Conservation (phyloP, 1,139 yeast genomes). For the Candida neerlandica region DNA sequence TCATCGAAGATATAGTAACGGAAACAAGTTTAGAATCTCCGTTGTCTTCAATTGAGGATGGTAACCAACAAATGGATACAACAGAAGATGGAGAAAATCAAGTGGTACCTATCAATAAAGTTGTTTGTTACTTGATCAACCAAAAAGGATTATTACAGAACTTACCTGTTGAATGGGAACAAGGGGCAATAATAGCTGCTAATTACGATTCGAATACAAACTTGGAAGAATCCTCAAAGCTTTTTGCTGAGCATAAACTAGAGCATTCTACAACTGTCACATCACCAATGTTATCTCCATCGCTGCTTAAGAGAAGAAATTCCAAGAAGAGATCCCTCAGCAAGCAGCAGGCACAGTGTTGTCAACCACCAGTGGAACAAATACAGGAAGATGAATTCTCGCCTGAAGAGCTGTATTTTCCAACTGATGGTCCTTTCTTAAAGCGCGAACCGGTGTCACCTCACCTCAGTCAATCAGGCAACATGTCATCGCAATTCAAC, state of each 20-base stretch:
- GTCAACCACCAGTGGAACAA: not conserved
- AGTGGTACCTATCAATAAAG: constrained; percentile 51
- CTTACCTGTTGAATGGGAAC: constrained; percentile 49
- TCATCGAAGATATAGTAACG: constrained; percentile 18
- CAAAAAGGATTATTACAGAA: constrained; percentile 39
- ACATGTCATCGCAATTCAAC: constrained; percentile 4
- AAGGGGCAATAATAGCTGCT: constrained; percentile 46
- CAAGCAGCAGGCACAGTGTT: not conserved
- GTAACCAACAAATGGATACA: constrained; percentile 9
- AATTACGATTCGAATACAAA: constrained; percentile 25
- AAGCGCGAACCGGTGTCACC: constrained; percentile 1
- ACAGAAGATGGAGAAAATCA: constrained; percentile 16
- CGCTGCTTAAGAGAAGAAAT: constrained; percentile 3
- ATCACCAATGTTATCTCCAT: constrained; percentile 10
- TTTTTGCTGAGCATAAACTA: constrained; percentile 37
- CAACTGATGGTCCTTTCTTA: constrained; percentile 3
- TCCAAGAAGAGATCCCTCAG: not conserved
- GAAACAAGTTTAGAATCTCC: constrained; percentile 6
- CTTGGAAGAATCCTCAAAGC: constrained; percentile 26
- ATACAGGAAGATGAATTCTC: constrained; percentile 3
- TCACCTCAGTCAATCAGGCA: not conserved
- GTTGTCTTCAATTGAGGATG: constrained; percentile 13
- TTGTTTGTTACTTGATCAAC: constrained; percentile 45
- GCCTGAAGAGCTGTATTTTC: not conserved
- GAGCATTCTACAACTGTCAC: constrained; percentile 6